Conservation (phyloP, 768 basidiomycete genomes). For the Auricularia cornea region DNA sequence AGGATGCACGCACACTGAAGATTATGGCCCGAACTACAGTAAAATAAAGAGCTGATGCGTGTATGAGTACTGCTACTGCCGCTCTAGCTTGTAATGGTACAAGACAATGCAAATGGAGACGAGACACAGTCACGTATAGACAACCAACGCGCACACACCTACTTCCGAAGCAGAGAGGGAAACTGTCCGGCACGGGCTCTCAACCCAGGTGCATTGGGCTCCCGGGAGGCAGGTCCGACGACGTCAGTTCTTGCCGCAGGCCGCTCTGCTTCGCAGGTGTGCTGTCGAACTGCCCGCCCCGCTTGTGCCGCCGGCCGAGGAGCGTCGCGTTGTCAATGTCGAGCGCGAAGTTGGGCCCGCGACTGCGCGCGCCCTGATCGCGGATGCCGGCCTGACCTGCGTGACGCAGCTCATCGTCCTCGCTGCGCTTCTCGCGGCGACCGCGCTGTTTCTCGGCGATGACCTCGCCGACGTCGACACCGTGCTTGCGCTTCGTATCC, state of each 20-base stretch:
- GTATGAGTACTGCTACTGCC: too few relatives aligned
- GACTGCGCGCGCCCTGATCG: conserved; percentile 31
- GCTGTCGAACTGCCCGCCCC: conserved; percentile 14
- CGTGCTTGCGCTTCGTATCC: conserved; percentile 35
- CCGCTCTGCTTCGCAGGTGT: conserved; percentile 26
- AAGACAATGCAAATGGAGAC: too few relatives aligned
- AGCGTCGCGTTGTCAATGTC: conserved; percentile 82
- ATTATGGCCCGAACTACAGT: too few relatives aligned
- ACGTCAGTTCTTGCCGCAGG: conserved; percentile 11
- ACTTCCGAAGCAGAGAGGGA: neutral
- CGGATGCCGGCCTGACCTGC: conserved; percentile 66
- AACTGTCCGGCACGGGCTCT: neutral
- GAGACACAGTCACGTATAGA: neutral
- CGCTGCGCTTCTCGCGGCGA: conserved; percentile 18
- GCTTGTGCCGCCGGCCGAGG: conserved; percentile 59
- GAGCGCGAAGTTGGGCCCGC: conserved; percentile 58
- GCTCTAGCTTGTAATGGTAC: too few relatives aligned
- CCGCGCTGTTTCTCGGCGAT: conserved; percentile 29
- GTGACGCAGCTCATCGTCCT: conserved; percentile 28
- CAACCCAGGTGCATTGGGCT: neutral
- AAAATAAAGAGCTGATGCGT: too few relatives aligned
- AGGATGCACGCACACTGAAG: too few relatives aligned
- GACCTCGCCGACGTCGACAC: conserved; percentile 28
- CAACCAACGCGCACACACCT: neutral
- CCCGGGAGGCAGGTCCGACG: neutral